phyloP scores from a whole-genome alignment of 345 rosid species.

The Salix udensis region DNA sequence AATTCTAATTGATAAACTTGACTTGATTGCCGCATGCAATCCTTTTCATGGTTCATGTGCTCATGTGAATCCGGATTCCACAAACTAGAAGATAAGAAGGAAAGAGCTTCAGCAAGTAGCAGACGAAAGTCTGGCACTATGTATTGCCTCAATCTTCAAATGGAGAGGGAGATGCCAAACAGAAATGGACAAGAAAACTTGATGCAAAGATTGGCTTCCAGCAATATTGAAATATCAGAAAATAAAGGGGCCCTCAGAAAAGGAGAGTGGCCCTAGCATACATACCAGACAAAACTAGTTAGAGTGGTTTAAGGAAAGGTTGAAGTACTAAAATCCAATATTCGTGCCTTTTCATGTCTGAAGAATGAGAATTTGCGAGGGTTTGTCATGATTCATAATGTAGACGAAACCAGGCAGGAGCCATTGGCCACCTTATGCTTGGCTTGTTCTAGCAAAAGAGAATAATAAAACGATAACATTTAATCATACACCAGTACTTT shows the following conservation, averaged over 20 bases:
- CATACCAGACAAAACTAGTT: conserved; percentile 1
- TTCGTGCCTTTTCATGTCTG: conserved; percentile 4
- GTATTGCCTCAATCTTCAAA: conserved; percentile 9
- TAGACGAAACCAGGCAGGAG: not conserved
- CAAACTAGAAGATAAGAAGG: conserved; percentile 18
- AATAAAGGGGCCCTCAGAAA: not conserved
- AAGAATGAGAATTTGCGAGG: conserved; percentile 2
- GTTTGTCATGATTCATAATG: conserved; percentile 23
- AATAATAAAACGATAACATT: not conserved
- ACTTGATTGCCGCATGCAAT: not conserved
- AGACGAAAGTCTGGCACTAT: conserved; percentile 22
- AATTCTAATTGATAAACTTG: not conserved
- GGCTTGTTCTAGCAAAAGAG: conserved; percentile 22
- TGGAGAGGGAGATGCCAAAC: conserved; percentile 42
- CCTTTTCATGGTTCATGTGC: not conserved
- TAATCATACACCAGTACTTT: not conserved
- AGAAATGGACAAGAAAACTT: conserved; percentile 31
- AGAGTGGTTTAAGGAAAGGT: conserved; percentile 22
- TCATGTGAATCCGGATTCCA: conserved; percentile 38
- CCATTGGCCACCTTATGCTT: conserved; percentile 1
- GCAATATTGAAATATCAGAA: conserved; percentile 17
- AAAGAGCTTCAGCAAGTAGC: conserved; percentile 5
- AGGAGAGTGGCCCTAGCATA: not conserved
- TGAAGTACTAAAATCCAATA: not conserved
- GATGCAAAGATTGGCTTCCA: conserved; percentile 19